Evolutionary conservation across 176 grass and related monocot species (phyloP), one percentile per base, ranked within the genome.

Genomic region (Musa beccarii): DNA sequence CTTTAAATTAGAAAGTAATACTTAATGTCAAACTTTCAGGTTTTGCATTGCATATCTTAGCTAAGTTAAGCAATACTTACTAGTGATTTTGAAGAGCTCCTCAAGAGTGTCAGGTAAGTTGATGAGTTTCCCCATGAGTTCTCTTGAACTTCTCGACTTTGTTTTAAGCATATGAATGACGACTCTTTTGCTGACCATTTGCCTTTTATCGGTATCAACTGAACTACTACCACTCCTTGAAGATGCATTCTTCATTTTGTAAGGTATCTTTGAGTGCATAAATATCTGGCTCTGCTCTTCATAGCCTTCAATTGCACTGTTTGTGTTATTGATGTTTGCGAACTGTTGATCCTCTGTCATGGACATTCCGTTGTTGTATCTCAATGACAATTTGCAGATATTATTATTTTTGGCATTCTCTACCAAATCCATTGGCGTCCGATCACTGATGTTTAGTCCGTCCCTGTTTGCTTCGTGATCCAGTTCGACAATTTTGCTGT

Each of bases 71-170:
- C 0, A 65, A 78, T 84, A 82, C 92, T 87, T 85, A 96, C 92
- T 62, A 75, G 86, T 89, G 78, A 88, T 82, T 62, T 20, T 13
- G 66, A 96, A 71, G 76, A 96, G 78, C 73, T 92, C 87, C 57
- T 96, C 83, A 16, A 96, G 26, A 11, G 87, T 84, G 75, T 28
- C 78, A 80, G 92, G 92, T 69, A 92, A 83, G 81, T 71, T 83
- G 81, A 92, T 87, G 52, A 96, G 78, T 82, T 96, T 92, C 80
- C 82, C 87, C 28, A 59, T 84, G 53, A 80, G 75, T 57, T 72
- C 34, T 14, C 17, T 75, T 53, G 76, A 52, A 74, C 63, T 84
- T 81, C 9, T 61, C 11, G 70, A 77, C 63, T 29, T 53, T 23
- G 76, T 24, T 56, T 79, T 55, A 63, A 57, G 29, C 67, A 84